Base-by-base conservation (phyloP, 345 rosid species). In the Aegle marmelos region DNA sequence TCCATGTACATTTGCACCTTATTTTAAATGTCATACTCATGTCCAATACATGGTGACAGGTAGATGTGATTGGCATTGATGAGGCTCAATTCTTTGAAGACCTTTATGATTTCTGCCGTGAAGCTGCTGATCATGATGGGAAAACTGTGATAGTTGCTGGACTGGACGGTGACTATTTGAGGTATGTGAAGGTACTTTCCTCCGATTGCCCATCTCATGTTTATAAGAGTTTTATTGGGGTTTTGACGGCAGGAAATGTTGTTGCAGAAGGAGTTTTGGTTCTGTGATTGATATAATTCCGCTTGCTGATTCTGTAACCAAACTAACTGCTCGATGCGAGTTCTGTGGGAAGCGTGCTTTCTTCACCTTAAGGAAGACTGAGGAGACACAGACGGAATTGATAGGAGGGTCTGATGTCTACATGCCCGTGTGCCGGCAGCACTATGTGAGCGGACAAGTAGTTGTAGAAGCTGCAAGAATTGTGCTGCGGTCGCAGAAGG, bases 21-120 rank as follows among this genome's bases (percentile, higher is more conserved):
- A n/a, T 16, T 77, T 9, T 13, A 57, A 45, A 72, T 60, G 13
- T 57, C 34, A 37, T 53, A 72, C 78, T 76, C 64, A 74, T 48
- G 59, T 71, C 2, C 57, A 9, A n/a, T 75, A 30, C 7, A 24
- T 78, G 77, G 78, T 85, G 67, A 80, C 91, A 87, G 90, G 87
- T 93, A 19, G 99, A 93, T 80, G 98, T 95, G 82, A 95, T 95
- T n/a, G 98, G 97, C 7, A 93, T 93, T 60, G 98, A 93, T 22
- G 98, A 91, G 79, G 98, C 98, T 71, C 97, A 93, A 56, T 95
- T 93, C 84, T 93, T 95, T 71, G 92, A 84, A 39, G 98, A 92
- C 74, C 86, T 93, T 0, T 91, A 91, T 81, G 98, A 92, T 74
- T 93, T 95, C 80, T 95, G 98, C 83, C 86, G 88, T 22, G 93